phyloP scores from a whole-genome alignment of 148 eudicot genomes.

The Chenopodium formosanum region DNA sequence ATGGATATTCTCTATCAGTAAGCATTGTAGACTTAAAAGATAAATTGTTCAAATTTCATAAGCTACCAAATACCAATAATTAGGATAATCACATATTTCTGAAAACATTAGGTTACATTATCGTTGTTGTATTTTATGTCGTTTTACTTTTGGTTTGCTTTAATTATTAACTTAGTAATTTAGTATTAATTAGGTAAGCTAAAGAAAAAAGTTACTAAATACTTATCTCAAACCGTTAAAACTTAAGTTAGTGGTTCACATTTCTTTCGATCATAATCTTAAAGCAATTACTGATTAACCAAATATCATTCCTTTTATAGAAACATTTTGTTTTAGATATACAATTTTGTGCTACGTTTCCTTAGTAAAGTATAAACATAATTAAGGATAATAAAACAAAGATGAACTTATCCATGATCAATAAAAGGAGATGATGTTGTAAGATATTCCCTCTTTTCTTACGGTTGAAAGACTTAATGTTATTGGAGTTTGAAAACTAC shows the following conservation, averaged over 20 bases:
- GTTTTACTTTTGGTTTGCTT: background rate
- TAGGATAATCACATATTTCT: background rate
- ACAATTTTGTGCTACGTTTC: slow-evolving; percentile 7
- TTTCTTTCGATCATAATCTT: background rate
- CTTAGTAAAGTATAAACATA: background rate
- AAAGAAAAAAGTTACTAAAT: background rate
- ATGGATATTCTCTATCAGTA: no score
- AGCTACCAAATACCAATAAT: background rate
- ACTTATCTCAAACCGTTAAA: slow-evolving; percentile 10
- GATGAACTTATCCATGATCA: background rate
- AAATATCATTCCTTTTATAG: background rate
- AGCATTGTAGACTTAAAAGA: no score
- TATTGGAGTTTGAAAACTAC: background rate
- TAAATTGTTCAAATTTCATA: no score
- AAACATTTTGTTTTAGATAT: background rate
- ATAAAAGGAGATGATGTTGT: background rate
- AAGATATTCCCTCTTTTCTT: background rate
- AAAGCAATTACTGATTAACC: background rate
- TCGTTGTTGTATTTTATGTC: background rate
- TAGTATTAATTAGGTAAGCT: slow-evolving; percentile 4
- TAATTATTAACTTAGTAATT: background rate
- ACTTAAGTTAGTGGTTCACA: background rate
- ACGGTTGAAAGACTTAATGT: background rate
- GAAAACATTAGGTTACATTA: background rate
- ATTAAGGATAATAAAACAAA: slow-evolving; percentile 6